Conservation (phyloP, 192 early-diverging fungal species). For the Umbelopsis isabellina region DNA sequence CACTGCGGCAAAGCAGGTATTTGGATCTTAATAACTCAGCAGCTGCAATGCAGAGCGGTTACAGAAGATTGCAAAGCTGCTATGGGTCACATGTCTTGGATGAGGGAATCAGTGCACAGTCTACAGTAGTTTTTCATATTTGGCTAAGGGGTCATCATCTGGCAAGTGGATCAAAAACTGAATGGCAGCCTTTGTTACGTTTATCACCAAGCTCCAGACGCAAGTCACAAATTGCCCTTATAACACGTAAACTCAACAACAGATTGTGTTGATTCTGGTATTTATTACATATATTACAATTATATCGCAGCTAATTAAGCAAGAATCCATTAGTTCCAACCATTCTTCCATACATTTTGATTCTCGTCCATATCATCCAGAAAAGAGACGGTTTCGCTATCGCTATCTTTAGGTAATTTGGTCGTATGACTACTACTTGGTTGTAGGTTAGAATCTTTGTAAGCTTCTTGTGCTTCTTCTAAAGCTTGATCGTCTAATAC, state of each 20-base stretch:
- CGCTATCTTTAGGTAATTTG: too few species aligned
- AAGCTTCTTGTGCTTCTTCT: neutral
- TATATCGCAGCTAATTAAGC: neutral
- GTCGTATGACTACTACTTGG: too few species aligned
- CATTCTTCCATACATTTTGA: constrained; percentile 5
- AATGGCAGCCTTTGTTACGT: neutral
- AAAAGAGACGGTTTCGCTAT: neutral
- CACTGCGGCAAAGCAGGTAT: neutral
- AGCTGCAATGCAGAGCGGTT: constrained; percentile 9
- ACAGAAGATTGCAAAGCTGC: neutral
- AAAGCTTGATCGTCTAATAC: neutral
- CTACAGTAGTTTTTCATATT: constrained; percentile 2
- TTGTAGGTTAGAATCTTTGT: neutral
- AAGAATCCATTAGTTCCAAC: neutral
- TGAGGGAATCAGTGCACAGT: neutral
- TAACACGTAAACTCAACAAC: too few species aligned
- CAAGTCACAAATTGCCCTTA: too few species aligned
- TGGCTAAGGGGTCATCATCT: constrained; percentile 16
- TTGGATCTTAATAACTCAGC: neutral
- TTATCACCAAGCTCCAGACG: too few species aligned
- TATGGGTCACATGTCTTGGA: neutral
- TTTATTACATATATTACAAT: too few species aligned
- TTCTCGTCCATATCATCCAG: neutral
- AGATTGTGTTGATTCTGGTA: too few species aligned
- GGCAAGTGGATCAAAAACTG: neutral